Base-by-base conservation (phyloP, 2,329 filamentous ascomycete species). In the Xylariales sp. region DNA sequence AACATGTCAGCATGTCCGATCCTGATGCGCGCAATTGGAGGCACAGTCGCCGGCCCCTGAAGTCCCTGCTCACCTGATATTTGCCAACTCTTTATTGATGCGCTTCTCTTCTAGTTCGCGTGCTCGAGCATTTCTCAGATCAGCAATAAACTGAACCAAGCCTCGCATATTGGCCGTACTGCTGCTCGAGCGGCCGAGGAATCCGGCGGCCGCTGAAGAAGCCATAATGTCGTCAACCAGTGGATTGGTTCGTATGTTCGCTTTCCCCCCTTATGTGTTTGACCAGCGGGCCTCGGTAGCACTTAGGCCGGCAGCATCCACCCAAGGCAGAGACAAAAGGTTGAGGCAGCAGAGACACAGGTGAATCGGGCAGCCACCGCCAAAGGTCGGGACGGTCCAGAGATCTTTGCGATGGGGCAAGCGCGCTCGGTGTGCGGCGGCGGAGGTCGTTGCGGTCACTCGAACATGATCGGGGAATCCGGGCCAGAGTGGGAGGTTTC, bases 51-150 rank as follows among this genome's bases (percentile, higher is more conserved):
- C 15, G 16, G 12, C 21, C 13, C 21, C n/a, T 5, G 10, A 6
- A 27, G 18, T 8, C 29, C 15, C 11, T 39, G 69, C 75, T 48
- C 57, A 81, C 74, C 88, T 82, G 62, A 98, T 98, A 60, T 98
- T 98, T 59, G 93, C 93, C 62, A 98, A 69, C 70, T 98, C 93
- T 72, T 98, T 98, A 66, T 98, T 98, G 70, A 98, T 97, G 59
- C 93, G 80, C 76, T 98, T 98, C 72, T 98, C 93, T 63, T 98
- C 93, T 46, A 98, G 70, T 62, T 98, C 93, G 45, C 94, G 80
- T 32, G 94, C 93, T 62, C 93, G 78, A 38, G 93, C 93, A 63
- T 98, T 98, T 60, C 93, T 76, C 55, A 98, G 65, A 62, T 98
- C 93, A 45, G 93, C 93, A 61, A 98, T 98, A 69, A 98, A 98